Evolutionary conservation across 148 eudicot genomes (phyloP).

Genomic region (Fagopyrum homotropicum): DNA sequence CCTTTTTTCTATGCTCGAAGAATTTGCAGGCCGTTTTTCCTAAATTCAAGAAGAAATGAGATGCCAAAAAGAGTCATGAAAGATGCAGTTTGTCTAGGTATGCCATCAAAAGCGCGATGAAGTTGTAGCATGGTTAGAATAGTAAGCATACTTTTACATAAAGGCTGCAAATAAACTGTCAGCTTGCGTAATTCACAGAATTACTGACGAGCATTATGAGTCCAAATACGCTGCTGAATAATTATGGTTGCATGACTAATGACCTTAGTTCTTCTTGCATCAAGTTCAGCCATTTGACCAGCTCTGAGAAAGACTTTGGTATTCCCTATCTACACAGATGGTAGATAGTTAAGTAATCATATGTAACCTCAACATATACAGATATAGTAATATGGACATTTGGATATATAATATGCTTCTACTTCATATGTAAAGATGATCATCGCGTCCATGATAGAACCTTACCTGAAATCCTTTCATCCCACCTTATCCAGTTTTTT

Average conservation of each 20-base stretch:
- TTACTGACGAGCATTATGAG: slow-evolving; percentile 69
- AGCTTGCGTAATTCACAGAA: slow-evolving; percentile 54
- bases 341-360: slow-evolving; percentile 4
- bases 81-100: not conserved
- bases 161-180: slow-evolving; percentile 52
- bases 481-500: slow-evolving; percentile 79
- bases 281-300: slow-evolving; percentile 99
- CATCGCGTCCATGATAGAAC: not conserved
- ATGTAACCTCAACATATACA: not conserved
- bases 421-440: not conserved
- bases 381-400: too few species aligned
- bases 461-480: slow-evolving; percentile 85
- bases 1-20: slow-evolving; percentile 47
- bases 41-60: slow-evolving; percentile 23
- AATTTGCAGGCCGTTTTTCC: slow-evolving; percentile 60
- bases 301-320: slow-evolving; percentile 95
- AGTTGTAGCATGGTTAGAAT: not conserved
- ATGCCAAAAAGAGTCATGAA: not conserved
- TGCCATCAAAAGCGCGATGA: not conserved
- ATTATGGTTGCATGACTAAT: slow-evolving; percentile 72
- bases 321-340: slow-evolving; percentile 63
- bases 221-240: slow-evolving; percentile 70
- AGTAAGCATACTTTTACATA: slow-evolving; percentile 50
- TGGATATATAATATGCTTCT: not conserved
- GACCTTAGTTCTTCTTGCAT: slow-evolving; percentile 85